Base-by-base conservation (phyloP, 2,329 filamentous ascomycete species). In the Paradendryphiella salina region DNA sequence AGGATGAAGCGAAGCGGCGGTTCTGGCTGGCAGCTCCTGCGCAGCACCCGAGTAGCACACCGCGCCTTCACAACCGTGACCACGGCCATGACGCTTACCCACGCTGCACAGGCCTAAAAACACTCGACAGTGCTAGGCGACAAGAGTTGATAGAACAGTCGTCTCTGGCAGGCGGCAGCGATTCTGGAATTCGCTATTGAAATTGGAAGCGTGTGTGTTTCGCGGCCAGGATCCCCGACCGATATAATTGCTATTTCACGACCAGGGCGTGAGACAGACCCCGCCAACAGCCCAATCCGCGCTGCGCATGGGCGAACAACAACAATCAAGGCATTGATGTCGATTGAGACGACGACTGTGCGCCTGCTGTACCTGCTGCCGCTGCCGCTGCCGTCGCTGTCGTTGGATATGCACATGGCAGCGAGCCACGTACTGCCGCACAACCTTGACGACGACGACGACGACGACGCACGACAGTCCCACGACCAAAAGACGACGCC, bases 191-290 rank as follows among this genome's bases (percentile, higher is more conserved):
- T 55, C 48, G 60, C 50, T 34, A 52, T 42, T 32, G 59, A 56
- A 48, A 53, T 37, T 64, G 46, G 33, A 20, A 58, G 53, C 39
- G 45, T 52, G 50, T 49, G 45, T 52, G 50, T 49, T 39, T 43
- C 34, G 50, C 45, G 29, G 50, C 50, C 50, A 52, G 50, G 68
- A 68, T 68, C 64, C 65, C 64, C 62, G 56, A 57, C 55, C 42
- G 43, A 56, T 61, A 61, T 61, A 61, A 52, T 46, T 44, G 55
- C 60, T 59, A 57, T 59, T 64, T 42, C 39, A 31, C 39, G 9
- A n/a, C 39, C 39, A 41, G 46, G 63, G 58, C 54, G 53, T 52
- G 45, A 46, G 50, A 62, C 59, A 52, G 54, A 61, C 60, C 60
- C 57, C 60, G 59, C 59, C 56, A 59, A 50, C 56, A 42, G 49